These are phyloP conservation scores for Aspergillus persii DNA, from an alignment of 2,329 filamentous ascomycete genomes.

Conservation along the genomic window DNA sequence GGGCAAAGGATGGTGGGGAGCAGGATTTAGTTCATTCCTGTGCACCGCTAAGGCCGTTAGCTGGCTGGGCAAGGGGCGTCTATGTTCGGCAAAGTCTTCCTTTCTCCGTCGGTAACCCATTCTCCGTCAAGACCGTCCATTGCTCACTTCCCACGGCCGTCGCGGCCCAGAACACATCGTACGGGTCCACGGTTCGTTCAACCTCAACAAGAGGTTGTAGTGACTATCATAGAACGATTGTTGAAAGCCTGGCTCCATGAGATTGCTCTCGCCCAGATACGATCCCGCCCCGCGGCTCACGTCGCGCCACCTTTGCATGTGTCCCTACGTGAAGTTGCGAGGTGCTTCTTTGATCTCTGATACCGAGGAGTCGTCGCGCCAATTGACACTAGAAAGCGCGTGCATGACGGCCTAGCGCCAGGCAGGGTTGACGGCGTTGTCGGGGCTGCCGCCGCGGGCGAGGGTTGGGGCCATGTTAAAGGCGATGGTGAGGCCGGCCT, in stretches of 20 bases:
- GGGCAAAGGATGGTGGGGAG: no score
- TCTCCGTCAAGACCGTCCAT: slow-evolving; percentile 43
- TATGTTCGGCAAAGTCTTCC: slow-evolving; percentile 43
- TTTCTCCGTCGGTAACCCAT: slow-evolving; percentile 28
- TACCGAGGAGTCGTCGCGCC: slow-evolving; percentile 27
- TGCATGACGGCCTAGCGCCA: slow-evolving; percentile 26
- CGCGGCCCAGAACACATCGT: slow-evolving; percentile 48
- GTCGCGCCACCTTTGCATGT: slow-evolving; percentile 24
- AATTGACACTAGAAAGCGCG: slow-evolving; percentile 24
- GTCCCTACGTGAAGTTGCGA: slow-evolving; percentile 20
- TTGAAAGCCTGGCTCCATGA: slow-evolving; percentile 35
- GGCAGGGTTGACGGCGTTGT: slow-evolving; percentile 25
- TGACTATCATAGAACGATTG: slow-evolving; percentile 30
- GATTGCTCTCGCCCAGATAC: slow-evolving; percentile 52
- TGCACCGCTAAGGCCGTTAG: no score
- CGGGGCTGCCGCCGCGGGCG: slow-evolving; percentile 8
- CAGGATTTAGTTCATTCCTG: no score
- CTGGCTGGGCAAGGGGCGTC: no score
- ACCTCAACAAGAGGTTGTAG: slow-evolving; percentile 26
- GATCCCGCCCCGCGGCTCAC: slow-evolving; percentile 25
- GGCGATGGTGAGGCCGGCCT: slow-evolving; percentile 27
- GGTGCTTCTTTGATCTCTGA: slow-evolving; percentile 34
- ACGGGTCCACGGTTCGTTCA: slow-evolving; percentile 56
- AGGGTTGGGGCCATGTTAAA: slow-evolving; percentile 35
- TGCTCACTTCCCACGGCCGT: slow-evolving; percentile 54